phyloP scores from a whole-genome alignment of 129 eudicot species.

The Chrysanthemum lavandulifolium region DNA sequence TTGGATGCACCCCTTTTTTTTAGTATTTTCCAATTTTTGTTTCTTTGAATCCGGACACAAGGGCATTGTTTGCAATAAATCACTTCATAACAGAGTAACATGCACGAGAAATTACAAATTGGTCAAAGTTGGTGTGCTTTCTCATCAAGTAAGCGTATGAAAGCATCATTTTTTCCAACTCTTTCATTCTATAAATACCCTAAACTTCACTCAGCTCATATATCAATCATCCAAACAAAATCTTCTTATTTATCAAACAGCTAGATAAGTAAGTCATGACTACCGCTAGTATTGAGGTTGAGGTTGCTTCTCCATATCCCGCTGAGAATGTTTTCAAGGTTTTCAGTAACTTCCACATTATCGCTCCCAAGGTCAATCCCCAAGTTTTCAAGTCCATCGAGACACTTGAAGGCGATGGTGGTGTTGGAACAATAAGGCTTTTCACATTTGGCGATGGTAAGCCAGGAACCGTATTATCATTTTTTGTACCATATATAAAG shows the following conservation, averaged over 20 bases:
- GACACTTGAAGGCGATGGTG: conserved; percentile 16
- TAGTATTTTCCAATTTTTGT: too few species aligned
- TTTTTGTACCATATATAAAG: neutral
- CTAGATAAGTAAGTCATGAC: neutral
- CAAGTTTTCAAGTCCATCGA: conserved; percentile 16
- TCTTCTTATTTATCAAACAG: neutral
- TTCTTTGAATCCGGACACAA: too few species aligned
- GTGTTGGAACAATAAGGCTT: conserved; percentile 22
- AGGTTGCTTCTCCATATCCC: neutral
- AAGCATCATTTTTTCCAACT: neutral
- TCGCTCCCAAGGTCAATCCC: conserved; percentile 17
- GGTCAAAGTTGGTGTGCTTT: neutral
- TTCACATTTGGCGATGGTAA: conserved; percentile 22
- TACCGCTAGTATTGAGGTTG: conserved; percentile 8
- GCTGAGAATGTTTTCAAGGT: conserved; percentile 9
- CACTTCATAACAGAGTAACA: too few species aligned
- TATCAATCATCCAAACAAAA: conserved; percentile 16
- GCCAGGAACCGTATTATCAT: neutral
- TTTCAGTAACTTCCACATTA: conserved; percentile 3
- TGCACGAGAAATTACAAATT: neutral
- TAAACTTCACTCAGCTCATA: neutral
- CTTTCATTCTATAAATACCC: neutral
- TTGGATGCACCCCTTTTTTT: too few species aligned
- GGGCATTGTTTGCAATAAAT: too few species aligned
- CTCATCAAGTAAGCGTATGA: neutral